Evolutionary conservation across 495 filamentous ascomycete genomes (phyloP).

Genomic region (Beverwykella pulmonaria): DNA sequence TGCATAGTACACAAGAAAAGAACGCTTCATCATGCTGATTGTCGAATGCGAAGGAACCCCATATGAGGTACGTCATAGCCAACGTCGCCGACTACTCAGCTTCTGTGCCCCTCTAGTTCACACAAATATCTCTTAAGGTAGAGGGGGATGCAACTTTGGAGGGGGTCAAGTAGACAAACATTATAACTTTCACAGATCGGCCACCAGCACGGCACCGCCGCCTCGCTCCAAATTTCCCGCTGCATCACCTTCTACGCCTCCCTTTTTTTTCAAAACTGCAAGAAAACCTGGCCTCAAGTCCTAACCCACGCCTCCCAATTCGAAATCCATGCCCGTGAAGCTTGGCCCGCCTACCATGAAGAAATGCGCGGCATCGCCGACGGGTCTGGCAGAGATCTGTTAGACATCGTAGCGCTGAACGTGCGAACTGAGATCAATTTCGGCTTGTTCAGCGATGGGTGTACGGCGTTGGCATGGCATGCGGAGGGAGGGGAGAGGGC

Average conservation of each 20-base stretch:
- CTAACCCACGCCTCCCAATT: constrained; percentile 52
- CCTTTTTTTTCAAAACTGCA: constrained; percentile 55
- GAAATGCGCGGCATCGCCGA: constrained; percentile 56
- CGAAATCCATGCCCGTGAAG: constrained; percentile 56
- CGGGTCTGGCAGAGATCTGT: constrained; percentile 56
- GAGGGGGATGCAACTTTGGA: no score
- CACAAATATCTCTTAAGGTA: no score
- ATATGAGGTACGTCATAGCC: constrained; percentile 40
- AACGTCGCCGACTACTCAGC: no score
- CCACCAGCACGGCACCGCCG: constrained; percentile 54
- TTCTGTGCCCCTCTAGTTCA: background rate
- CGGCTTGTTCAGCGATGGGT: constrained; percentile 65
- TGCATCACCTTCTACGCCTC: constrained; percentile 56
- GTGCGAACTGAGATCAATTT: constrained; percentile 69
- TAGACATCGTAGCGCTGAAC: constrained; percentile 67
- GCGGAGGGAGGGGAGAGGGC: constrained; percentile 40
- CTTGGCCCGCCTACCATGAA: constrained; percentile 31
- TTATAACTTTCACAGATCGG: constrained; percentile 52
- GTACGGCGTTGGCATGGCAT: constrained; percentile 62
- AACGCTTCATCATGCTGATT: constrained; percentile 15
- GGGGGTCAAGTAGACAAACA: no score
- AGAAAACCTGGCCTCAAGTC: constrained; percentile 55
- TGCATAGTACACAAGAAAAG: background rate
- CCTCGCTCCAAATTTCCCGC: constrained; percentile 51
- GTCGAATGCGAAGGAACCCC: constrained; percentile 40